Conservation (phyloP, 331 rosid species). For the Cydonia oblonga region DNA sequence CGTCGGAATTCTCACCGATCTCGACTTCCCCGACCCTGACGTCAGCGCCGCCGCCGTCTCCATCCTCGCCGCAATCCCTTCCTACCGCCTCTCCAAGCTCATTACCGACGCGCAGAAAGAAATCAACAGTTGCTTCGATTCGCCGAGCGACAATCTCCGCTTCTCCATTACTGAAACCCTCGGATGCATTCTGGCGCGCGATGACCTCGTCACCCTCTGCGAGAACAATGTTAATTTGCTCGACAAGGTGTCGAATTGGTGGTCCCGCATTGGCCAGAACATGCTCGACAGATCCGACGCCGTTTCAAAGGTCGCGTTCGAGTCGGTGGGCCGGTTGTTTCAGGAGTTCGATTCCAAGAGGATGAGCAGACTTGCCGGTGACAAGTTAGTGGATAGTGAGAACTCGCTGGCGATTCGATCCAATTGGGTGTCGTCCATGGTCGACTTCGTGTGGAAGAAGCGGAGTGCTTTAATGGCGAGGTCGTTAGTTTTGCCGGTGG, state of each 20-base stretch:
- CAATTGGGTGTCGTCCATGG: constrained; percentile 94
- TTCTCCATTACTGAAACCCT: constrained; percentile 84
- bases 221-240: constrained; percentile 78
- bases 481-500: constrained; percentile 77
- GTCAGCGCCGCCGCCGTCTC: constrained; percentile 92
- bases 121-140: constrained; percentile 73
- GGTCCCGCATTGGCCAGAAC: constrained; percentile 72
- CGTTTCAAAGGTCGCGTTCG: constrained; percentile 87
- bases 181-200: constrained; percentile 92
- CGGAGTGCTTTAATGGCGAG: constrained; percentile 84
- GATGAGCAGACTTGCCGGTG: constrained; percentile 91
- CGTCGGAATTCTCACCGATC: constrained; percentile 65
- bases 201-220: constrained; percentile 85
- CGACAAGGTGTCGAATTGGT: constrained; percentile 81
- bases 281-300: constrained; percentile 84
- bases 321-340: constrained; percentile 79
- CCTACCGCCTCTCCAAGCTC: constrained; percentile 64
- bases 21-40: constrained; percentile 93
- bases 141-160: constrained; percentile 66
- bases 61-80: constrained; percentile 90
- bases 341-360: constrained; percentile 88
- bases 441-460: constrained; percentile 87
- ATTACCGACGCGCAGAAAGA: constrained; percentile 70
- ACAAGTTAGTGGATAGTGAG: constrained; percentile 83
- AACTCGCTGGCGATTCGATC: constrained; percentile 87